Percentiles rank a stretch among this genome's conserved stretches.
These are phyloP conservation scores for Backusella psychrophila DNA, from an alignment of 192 early-diverging fungal species.

Conservation along the genomic window DNA sequence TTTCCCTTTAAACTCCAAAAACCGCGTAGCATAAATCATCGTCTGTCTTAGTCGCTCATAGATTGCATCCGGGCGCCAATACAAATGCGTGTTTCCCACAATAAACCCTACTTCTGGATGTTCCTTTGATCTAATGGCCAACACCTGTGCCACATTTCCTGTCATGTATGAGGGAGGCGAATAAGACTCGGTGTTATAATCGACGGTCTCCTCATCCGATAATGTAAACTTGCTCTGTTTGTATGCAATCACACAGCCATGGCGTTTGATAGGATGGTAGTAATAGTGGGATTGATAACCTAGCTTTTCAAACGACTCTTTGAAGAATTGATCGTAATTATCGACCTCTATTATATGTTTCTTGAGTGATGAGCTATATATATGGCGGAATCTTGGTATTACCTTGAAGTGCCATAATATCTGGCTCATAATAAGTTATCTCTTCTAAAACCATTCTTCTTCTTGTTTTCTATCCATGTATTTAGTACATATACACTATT, in stretches of 20 bases:
- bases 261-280: conserved; percentile 28
- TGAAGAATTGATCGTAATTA: conserved; percentile 30
- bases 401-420: conserved; percentile 39
- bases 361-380: background rate
- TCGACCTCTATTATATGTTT: conserved; percentile 30
- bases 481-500: background rate
- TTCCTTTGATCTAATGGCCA: conserved; percentile 16
- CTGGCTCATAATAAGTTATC: conserved; percentile 26
- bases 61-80: conserved; percentile 33
- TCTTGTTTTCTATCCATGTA: conserved; percentile 32
- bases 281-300: conserved; percentile 20
- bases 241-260: conserved; percentile 35
- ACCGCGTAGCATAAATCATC: conserved; percentile 9
- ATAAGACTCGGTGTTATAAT: conserved; percentile 22
- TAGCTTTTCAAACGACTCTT: conserved; percentile 11
- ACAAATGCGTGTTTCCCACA: conserved; percentile 38
- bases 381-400: background rate
- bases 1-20: background rate
- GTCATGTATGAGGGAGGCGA: conserved; percentile 23
- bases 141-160: conserved; percentile 30
- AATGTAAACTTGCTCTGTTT: conserved; percentile 9
- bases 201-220: conserved; percentile 9
- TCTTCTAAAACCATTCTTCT: conserved; percentile 35
- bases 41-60: conserved; percentile 36
- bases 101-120: conserved; percentile 10